These are phyloP conservation scores for Aphanomyces cochlioides DNA, from an alignment of 352 stramenopile species.

Conservation along the genomic window DNA sequence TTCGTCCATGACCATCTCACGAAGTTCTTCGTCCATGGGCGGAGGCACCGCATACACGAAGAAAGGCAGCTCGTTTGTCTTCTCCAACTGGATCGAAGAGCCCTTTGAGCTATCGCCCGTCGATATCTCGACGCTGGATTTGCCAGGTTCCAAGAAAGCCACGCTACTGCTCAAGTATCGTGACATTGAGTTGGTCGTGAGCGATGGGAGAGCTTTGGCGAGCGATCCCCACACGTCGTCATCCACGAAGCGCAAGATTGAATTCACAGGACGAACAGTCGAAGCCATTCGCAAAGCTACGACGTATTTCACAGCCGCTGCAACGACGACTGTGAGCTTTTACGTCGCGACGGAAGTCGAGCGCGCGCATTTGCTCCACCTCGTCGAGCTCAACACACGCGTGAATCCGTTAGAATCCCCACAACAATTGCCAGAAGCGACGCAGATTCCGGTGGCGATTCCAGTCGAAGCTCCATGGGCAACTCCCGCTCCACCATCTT, in stretches of 20 bases:
- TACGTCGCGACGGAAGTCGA: constrained; percentile 22
- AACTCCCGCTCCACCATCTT: background rate
- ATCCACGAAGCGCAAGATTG: constrained; percentile 4
- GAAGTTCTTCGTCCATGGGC: background rate
- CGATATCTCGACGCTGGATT: constrained; percentile 13
- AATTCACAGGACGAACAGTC: constrained; percentile 21
- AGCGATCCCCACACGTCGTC: constrained; percentile 3
- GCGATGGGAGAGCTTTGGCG: background rate
- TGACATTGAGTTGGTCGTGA: constrained; percentile 9
- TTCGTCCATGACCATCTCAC: too few species aligned
- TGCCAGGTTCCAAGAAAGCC: constrained; percentile 1
- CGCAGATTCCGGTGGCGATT: background rate
- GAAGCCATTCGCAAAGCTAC: constrained; percentile 21
- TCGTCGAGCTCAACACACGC: constrained; percentile 20
- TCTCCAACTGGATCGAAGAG: constrained; percentile 24
- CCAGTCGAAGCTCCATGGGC: background rate
- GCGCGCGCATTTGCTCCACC: constrained; percentile 21
- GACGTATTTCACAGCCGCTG: constrained; percentile 26
- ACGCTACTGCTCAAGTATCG: constrained; percentile 13
- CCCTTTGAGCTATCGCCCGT: constrained; percentile 23
- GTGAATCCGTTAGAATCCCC: constrained; percentile 10
- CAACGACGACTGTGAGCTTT: constrained; percentile 13
- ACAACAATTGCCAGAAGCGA: background rate
- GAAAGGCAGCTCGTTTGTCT: constrained; percentile 13
- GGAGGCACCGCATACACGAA: constrained; percentile 22